Evolutionary conservation across 495 filamentous ascomycete genomes (phyloP).

Genomic region (Daldinia bambusicola): DNA sequence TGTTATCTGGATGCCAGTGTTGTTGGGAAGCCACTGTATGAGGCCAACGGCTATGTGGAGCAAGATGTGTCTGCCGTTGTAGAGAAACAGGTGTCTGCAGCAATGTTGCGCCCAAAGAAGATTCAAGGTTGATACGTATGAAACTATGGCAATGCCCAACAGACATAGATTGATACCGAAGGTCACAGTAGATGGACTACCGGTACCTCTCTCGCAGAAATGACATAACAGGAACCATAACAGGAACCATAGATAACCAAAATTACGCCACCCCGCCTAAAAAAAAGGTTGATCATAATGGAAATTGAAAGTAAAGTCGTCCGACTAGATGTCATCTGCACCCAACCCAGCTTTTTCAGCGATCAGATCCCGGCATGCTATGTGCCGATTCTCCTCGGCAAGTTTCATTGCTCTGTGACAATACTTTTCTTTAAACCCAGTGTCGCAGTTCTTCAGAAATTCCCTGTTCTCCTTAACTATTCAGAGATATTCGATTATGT

Average conservation of each 20-base stretch:
- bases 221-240: too few relatives aligned
- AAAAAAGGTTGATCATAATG: neutral
- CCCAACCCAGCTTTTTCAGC: constrained; percentile 5
- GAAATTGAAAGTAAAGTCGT: neutral
- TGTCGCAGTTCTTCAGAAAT: neutral
- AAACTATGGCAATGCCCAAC: neutral
- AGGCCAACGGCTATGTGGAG: constrained; percentile 22
- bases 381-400: constrained; percentile 26
- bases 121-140: neutral
- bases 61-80: constrained; percentile 22
- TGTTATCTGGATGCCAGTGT: constrained; percentile 35
- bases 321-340: neutral
- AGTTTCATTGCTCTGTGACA: constrained; percentile 36
- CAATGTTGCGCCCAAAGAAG: constrained; percentile 23
- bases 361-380: constrained; percentile 29
- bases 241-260: neutral
- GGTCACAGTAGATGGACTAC: too few relatives aligned
- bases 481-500: constrained; percentile 57
- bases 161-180: neutral
- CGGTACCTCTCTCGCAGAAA: too few relatives aligned
- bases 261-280: neutral
- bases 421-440: constrained; percentile 26
- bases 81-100: constrained; percentile 6
- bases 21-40: constrained; percentile 28
- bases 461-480: constrained; percentile 21